Evolutionary conservation across 202 grass and related monocot genomes (phyloP).

Genomic region (Elaeis oleifera): DNA sequence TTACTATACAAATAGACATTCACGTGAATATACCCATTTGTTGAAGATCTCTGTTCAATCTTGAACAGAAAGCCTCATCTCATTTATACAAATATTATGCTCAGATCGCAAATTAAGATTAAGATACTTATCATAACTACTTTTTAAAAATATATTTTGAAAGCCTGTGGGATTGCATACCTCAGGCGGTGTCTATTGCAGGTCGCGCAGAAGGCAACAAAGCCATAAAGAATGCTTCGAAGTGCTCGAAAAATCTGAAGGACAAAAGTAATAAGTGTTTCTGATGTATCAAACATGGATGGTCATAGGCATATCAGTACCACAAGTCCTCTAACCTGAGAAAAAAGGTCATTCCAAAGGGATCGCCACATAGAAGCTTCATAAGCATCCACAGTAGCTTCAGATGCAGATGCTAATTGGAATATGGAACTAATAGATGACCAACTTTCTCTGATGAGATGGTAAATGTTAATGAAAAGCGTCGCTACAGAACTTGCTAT

Average conservation of each 20-base stretch:
- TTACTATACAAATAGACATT: too few species aligned
- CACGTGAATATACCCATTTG: too few species aligned
- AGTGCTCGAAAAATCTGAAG: slow-evolving; percentile 73
- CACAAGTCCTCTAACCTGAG: slow-evolving; percentile 48
- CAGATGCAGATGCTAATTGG: slow-evolving; percentile 50
- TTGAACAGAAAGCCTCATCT: too few species aligned
- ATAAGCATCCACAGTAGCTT: slow-evolving; percentile 35
- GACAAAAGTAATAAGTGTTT: slow-evolving; percentile 23
- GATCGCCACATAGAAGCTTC: slow-evolving; percentile 50
- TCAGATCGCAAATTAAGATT: too few species aligned
- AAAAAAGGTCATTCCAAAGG: slow-evolving; percentile 96
- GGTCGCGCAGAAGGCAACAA: slow-evolving; percentile 79
- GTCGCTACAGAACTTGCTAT: slow-evolving; percentile 47
- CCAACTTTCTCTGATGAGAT: slow-evolving; percentile 45
- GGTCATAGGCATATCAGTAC: not conserved
- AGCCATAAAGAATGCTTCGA: slow-evolving; percentile 81
- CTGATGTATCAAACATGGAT: not conserved
- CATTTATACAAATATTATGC: too few species aligned
- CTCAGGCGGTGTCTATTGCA: slow-evolving; percentile 96
- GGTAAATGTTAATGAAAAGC: slow-evolving; percentile 42
- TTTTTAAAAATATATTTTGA: too few species aligned
- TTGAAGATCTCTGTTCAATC: too few species aligned
- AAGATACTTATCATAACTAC: too few species aligned
- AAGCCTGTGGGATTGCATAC: slow-evolving; percentile 27
- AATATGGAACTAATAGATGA: slow-evolving; percentile 56